Percentiles rank a stretch among this genome's conserved stretches.
Evolutionary conservation across 345 rosid species (phyloP).

Genomic region (Hibiscus syriacus): DNA sequence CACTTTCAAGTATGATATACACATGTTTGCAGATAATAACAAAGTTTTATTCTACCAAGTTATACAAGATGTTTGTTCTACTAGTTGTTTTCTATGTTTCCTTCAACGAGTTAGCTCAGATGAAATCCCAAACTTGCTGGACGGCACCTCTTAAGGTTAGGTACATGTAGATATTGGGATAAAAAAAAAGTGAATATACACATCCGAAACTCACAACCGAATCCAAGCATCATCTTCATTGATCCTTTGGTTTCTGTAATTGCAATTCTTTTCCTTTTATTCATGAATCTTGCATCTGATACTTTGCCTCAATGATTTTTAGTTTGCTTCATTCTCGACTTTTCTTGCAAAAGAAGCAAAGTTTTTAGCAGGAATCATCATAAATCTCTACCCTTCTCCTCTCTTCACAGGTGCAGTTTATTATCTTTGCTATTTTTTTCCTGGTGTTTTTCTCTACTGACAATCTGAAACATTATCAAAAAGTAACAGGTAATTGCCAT

Average conservation of each 20-base stretch:
- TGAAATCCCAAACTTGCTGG: background rate
- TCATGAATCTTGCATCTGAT: background rate
- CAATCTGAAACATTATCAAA: background rate
- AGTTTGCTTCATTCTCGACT: background rate
- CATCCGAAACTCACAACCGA: background rate
- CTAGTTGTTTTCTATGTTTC: background rate
- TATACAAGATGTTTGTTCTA: background rate
- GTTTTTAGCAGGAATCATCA: constrained; percentile 3
- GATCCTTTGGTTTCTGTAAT: background rate
- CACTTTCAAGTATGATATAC: background rate
- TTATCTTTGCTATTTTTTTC: background rate
- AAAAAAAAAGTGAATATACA: too few relatives aligned
- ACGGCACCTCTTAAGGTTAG: background rate
- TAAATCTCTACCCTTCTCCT: background rate
- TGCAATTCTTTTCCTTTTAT: background rate
- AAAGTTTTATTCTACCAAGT: background rate
- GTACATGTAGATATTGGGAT: background rate
- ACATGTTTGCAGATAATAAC: too few relatives aligned
- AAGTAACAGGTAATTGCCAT: background rate
- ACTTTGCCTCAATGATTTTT: background rate
- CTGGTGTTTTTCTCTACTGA: background rate
- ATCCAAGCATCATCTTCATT: background rate
- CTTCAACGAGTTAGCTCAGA: background rate
- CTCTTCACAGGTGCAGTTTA: background rate
- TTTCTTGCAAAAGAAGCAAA: constrained; percentile 4